phyloP scores from a whole-genome alignment of 2,329 filamentous ascomycete genomes.

The Fusarium sp. region DNA sequence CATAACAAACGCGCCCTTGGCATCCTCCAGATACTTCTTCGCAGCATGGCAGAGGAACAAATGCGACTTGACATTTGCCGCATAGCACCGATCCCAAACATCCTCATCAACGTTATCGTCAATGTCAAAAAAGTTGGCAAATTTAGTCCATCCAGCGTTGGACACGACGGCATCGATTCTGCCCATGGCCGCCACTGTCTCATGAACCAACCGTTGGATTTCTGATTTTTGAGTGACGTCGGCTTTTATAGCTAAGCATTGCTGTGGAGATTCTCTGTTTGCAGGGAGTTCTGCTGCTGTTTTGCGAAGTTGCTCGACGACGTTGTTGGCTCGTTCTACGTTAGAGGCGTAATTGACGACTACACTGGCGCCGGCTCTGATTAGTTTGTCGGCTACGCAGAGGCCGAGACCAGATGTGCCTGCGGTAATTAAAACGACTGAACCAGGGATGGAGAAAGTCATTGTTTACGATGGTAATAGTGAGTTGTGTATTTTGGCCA shows the following conservation, averaged over 20 bases:
- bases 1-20: constrained; percentile 12
- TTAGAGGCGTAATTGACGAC: constrained; percentile 13
- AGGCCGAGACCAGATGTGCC: constrained; percentile 16
- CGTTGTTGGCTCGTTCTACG: background rate
- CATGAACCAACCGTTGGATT: background rate
- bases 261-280: background rate
- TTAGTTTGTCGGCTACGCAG: background rate
- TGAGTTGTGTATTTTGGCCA: background rate
- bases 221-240: background rate
- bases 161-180: constrained; percentile 17
- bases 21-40: background rate
- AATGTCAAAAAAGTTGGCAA: constrained; percentile 5
- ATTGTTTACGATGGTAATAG: background rate
- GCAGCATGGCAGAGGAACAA: constrained; percentile 15
- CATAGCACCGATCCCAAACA: constrained; percentile 22
- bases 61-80: constrained; percentile 21
- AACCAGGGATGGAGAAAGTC: background rate
- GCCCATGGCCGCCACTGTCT: background rate
- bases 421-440: background rate
- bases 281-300: rapidly evolving
- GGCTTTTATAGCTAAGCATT: background rate
- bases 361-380: background rate
- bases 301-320: background rate
- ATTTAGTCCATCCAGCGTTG: constrained; percentile 20
- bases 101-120: constrained; percentile 24